phyloP scores from a whole-genome alignment of 257 asterid species.

The Mitragyna speciosa region DNA sequence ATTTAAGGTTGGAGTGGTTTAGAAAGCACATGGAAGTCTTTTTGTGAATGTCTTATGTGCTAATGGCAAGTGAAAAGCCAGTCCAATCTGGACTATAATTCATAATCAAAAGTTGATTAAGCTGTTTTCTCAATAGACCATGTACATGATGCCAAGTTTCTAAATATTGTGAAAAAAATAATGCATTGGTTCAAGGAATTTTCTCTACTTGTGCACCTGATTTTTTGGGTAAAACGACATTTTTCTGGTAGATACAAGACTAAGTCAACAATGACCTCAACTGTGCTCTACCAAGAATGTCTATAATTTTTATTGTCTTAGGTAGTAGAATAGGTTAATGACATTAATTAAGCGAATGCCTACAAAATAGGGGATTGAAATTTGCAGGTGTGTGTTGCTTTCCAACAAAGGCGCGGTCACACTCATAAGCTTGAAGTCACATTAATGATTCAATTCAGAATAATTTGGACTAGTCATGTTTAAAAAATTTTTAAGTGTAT shows the following conservation, averaged over 20 bases:
- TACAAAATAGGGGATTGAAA: constrained; percentile 2
- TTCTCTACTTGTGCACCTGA: not conserved
- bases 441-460: too few relatives aligned
- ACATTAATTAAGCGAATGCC: not conserved
- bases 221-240: not conserved
- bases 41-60: constrained; percentile 33
- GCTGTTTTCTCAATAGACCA: not conserved
- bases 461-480: not conserved
- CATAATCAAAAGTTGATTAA: not conserved
- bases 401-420: constrained; percentile 7
- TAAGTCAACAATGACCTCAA: constrained; percentile 1
- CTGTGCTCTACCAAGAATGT: not conserved
- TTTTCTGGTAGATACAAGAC: not conserved
- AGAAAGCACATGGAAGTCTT: constrained; percentile 27
- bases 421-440: not conserved
- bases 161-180: not conserved
- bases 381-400: not conserved
- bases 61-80: constrained; percentile 21
- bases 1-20: constrained; percentile 23
- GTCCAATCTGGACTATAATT: not conserved
- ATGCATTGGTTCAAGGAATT: constrained; percentile 2
- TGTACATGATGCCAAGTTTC: not conserved
- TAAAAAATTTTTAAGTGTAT: too few relatives aligned
- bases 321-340: not conserved
- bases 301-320: not conserved